Percentiles rank a stretch among this genome's conserved stretches.
These are phyloP conservation scores for Chlorophyllum brunneum DNA, from an alignment of 768 basidiomycete genomes.

Conservation along the genomic window DNA sequence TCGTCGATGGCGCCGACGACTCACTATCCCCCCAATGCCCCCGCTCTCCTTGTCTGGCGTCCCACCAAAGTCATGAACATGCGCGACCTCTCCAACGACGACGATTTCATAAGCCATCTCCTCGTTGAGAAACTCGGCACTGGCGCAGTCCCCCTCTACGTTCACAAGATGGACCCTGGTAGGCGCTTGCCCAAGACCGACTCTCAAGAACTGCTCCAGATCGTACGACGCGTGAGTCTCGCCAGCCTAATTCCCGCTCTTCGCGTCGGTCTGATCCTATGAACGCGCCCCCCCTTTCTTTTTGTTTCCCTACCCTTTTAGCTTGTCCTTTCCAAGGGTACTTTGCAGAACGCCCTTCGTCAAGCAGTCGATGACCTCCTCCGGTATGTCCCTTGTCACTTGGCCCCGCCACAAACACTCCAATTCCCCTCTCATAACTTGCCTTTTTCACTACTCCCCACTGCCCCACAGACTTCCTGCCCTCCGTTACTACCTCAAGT, in stretches of 20 bases:
- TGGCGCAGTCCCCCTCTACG: constrained; percentile 71
- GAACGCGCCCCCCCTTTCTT: constrained; percentile 12
- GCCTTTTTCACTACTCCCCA: constrained; percentile 14
- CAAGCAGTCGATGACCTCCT: constrained; percentile 78
- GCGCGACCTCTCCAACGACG: constrained; percentile 85
- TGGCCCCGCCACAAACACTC: constrained; percentile 19
- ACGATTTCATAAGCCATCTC: constrained; percentile 87
- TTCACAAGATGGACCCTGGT: constrained; percentile 86
- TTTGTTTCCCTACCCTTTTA: constrained; percentile 27
- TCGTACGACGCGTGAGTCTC: constrained; percentile 70
- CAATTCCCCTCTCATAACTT: constrained; percentile 19
- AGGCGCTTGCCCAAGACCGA: constrained; percentile 75
- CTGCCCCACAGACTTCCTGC: constrained; percentile 53
- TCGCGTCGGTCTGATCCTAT: constrained; percentile 3
- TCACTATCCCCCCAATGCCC: constrained; percentile 16
- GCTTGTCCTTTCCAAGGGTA: constrained; percentile 57
- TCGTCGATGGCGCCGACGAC: constrained; percentile 15
- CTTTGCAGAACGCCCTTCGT: constrained; percentile 55
- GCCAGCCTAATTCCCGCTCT: constrained; percentile 6
- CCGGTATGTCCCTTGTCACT: constrained; percentile 45
- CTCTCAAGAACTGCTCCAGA: constrained; percentile 60
- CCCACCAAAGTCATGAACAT: constrained; percentile 89
- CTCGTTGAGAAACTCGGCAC: constrained; percentile 88
- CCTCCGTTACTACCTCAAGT: constrained; percentile 74
- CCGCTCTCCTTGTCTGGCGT: constrained; percentile 53